Conservation (phyloP, 345 rosid species). For the Noccaea caerulescens region DNA sequence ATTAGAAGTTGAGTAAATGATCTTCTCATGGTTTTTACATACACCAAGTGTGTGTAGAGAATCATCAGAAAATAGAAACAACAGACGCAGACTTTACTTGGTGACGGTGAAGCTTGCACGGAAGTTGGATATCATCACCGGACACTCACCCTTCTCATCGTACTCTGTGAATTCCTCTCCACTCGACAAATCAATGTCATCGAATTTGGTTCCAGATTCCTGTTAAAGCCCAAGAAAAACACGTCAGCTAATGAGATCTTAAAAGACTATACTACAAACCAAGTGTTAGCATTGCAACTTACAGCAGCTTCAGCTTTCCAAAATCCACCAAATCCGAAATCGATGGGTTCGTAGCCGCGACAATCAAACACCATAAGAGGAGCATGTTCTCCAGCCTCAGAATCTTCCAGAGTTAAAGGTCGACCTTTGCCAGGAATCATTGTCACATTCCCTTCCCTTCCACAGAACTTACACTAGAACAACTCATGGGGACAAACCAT, state of each 20-base stretch:
- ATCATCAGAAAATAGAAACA: constrained; percentile 7
- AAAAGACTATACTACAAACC: background rate
- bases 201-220: constrained; percentile 69
- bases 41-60: constrained; percentile 20
- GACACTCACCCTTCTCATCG: constrained; percentile 85
- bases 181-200: constrained; percentile 67
- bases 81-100: constrained; percentile 46
- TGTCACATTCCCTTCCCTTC: constrained; percentile 77
- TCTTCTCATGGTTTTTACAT: constrained; percentile 33
- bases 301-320: constrained; percentile 92
- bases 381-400: constrained; percentile 64
- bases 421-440: constrained; percentile 74
- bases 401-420: constrained; percentile 60
- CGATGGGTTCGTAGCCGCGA: constrained; percentile 83
- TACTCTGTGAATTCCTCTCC: constrained; percentile 75
- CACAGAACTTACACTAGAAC: constrained; percentile 82
- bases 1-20: constrained; percentile 30
- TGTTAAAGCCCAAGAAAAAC: constrained; percentile 26
- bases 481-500: constrained; percentile 21
- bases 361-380: constrained; percentile 87
- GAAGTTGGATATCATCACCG: constrained; percentile 85
- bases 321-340: constrained; percentile 59
- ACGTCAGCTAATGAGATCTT: background rate
- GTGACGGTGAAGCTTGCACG: constrained; percentile 64
- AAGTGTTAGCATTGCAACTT: constrained; percentile 46